Percentiles rank a stretch among this genome's conserved stretches.
Evolutionary conservation across 768 basidiomycete species (phyloP).

Genomic region (Rhizopogon vesiculosus): DNA sequence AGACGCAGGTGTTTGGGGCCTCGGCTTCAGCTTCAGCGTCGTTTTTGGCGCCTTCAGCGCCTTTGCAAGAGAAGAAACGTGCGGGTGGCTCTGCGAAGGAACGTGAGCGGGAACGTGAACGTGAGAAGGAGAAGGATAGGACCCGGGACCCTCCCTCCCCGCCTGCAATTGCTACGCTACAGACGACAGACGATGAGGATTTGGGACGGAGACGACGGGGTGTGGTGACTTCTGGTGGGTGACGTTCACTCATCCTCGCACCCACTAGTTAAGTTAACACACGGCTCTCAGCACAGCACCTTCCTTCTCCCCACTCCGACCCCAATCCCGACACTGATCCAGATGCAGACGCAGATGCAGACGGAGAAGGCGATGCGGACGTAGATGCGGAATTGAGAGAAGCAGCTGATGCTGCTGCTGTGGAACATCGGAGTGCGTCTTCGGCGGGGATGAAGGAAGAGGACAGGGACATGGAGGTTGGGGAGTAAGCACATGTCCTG

Average conservation of each 20-base stretch:
- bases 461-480: constrained; percentile 21
- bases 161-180: constrained; percentile 27
- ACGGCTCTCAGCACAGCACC: constrained; percentile 15
- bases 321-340: constrained; percentile 9
- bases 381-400: constrained; percentile 46
- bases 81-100: constrained; percentile 5
- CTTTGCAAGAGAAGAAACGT: not conserved
- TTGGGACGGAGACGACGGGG: constrained; percentile 24
- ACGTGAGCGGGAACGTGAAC: constrained; percentile 9
- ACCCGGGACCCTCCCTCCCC: constrained; percentile 22
- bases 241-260: constrained; percentile 4
- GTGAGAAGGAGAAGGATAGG: constrained; percentile 19
- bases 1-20: constrained; percentile 19
- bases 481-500: constrained; percentile 1
- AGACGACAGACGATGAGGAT: constrained; percentile 24
- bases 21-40: constrained; percentile 1
- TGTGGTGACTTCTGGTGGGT: constrained; percentile 8
- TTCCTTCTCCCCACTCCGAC: constrained; percentile 16
- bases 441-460: constrained; percentile 23
- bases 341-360: constrained; percentile 24
- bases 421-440: constrained; percentile 32
- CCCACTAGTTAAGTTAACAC: constrained; percentile 10
- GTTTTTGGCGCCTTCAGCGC: not conserved
- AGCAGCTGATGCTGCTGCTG: constrained; percentile 44
- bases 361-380: constrained; percentile 28